phyloP scores from a whole-genome alignment of 2,329 filamentous ascomycete species.

The Ambrosiella beaveri region DNA sequence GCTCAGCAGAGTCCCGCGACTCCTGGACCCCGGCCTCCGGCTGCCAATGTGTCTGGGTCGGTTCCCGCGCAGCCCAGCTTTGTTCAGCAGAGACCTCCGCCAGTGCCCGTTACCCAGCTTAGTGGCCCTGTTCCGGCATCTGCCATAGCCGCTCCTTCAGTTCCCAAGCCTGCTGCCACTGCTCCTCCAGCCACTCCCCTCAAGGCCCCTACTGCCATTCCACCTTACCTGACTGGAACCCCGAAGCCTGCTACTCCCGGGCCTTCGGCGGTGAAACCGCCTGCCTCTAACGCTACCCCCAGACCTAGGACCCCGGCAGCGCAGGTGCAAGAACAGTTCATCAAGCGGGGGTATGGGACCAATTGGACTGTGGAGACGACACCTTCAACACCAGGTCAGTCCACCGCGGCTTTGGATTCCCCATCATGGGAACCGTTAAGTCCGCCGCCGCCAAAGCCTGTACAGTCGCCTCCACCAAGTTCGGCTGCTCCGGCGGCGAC shows the following conservation, averaged over 20 bases:
- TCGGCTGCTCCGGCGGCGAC: slow-evolving; percentile 16
- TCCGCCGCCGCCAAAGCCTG: slow-evolving; percentile 6
- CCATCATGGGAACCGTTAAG: slow-evolving; percentile 38
- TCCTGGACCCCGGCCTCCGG: background rate
- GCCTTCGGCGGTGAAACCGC: background rate
- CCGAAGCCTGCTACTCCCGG: slow-evolving; percentile 1
- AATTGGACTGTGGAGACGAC: slow-evolving; percentile 41
- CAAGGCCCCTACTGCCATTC: slow-evolving; percentile 6
- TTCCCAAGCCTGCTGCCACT: background rate
- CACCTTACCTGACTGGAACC: background rate
- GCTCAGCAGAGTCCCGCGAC: background rate
- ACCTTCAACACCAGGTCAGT: slow-evolving; percentile 36
- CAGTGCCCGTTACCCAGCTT: background rate
- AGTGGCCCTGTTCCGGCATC: background rate
- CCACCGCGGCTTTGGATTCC: slow-evolving; percentile 26
- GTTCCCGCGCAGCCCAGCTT: background rate
- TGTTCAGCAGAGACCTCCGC: background rate
- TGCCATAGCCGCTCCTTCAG: background rate
- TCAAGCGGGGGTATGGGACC: slow-evolving; percentile 30
- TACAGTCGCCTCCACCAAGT: background rate
- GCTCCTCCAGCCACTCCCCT: slow-evolving; percentile 8
- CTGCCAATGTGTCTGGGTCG: background rate
- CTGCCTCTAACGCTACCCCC: background rate
- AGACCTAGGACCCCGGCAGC: slow-evolving; percentile 7
- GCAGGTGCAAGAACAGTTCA: slow-evolving; percentile 13